Evolutionary conservation across 495 filamentous ascomycete genomes (phyloP).

Genomic region (Penicillium taxi): DNA sequence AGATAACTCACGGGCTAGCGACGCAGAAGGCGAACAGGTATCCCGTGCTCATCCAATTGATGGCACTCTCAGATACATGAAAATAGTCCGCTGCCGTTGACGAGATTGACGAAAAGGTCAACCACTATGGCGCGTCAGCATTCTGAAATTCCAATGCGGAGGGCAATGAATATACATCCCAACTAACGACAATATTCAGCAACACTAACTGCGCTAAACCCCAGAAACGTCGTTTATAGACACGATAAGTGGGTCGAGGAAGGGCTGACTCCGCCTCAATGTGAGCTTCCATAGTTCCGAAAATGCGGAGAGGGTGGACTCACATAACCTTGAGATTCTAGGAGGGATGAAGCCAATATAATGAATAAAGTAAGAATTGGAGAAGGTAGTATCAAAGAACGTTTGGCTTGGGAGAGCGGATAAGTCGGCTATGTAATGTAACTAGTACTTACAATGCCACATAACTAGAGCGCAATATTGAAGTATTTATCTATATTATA

Average conservation of each 20-base stretch:
- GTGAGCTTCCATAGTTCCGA: too few relatives aligned
- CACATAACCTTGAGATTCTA: too few relatives aligned
- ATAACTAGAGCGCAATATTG: too few relatives aligned
- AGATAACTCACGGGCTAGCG: slow-evolving; percentile 53
- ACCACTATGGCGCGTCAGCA: slow-evolving; percentile 53
- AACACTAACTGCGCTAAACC: slow-evolving; percentile 75
- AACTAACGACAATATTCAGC: slow-evolving; percentile 87
- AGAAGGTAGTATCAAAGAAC: too few relatives aligned
- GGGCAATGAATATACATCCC: slow-evolving; percentile 64
- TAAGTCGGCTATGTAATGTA: too few relatives aligned
- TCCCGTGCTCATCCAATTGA: slow-evolving; percentile 88
- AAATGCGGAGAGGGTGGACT: too few relatives aligned
- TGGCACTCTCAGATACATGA: slow-evolving; percentile 58
- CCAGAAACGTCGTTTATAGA: slow-evolving; percentile 88
- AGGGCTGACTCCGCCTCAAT: slow-evolving; percentile 6
- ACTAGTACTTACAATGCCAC: too few relatives aligned
- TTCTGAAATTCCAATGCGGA: neutral
- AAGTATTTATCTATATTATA: too few relatives aligned
- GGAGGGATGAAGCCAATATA: too few relatives aligned
- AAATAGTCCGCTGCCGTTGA: slow-evolving; percentile 72
- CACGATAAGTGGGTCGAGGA: slow-evolving; percentile 48
- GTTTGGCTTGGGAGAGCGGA: too few relatives aligned
- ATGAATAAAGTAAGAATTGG: too few relatives aligned
- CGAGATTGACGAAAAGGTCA: slow-evolving; percentile 84
- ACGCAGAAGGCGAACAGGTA: slow-evolving; percentile 79